Percentiles rank a stretch among this genome's conserved stretches.
Conservation (phyloP, 305 asterid species). For the Fraxinus latifolia region DNA sequence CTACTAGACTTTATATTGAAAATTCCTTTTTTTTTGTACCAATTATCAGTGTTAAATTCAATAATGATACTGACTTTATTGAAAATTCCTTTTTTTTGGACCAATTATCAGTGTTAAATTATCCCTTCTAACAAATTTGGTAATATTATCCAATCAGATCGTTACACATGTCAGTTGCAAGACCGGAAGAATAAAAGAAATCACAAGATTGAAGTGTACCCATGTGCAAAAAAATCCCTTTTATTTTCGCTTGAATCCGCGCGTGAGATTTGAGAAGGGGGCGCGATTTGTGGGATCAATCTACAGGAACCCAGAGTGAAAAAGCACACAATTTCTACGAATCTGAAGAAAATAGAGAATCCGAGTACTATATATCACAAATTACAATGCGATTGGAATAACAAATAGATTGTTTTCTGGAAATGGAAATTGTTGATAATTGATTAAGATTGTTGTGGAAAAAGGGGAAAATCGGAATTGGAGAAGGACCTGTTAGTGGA, state of each 20-base stretch:
- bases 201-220: not conserved
- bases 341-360: not conserved
- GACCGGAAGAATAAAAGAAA: not conserved
- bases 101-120: not conserved
- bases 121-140: not conserved
- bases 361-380: not conserved
- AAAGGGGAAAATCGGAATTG: constrained; percentile 16
- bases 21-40: not conserved
- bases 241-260: not conserved
- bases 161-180: not conserved
- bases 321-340: not conserved
- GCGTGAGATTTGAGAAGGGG: not conserved
- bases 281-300: not conserved
- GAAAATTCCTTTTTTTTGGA: not conserved
- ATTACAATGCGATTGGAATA: constrained; percentile 18
- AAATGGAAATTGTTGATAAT: not conserved
- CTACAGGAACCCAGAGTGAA: not conserved
- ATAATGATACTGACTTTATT: not conserved
- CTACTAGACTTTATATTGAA: not conserved
- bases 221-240: not conserved
- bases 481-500: constrained; percentile 25
- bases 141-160: not conserved
- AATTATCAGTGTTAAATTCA: not conserved
- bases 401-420: constrained; percentile 16
- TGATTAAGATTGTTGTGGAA: constrained; percentile 15